Percentiles rank a stretch among this genome's conserved stretches.
These are phyloP conservation scores for Xerocomus brunneocitrinus DNA, from an alignment of 768 basidiomycete genomes.

Conservation along the genomic window DNA sequence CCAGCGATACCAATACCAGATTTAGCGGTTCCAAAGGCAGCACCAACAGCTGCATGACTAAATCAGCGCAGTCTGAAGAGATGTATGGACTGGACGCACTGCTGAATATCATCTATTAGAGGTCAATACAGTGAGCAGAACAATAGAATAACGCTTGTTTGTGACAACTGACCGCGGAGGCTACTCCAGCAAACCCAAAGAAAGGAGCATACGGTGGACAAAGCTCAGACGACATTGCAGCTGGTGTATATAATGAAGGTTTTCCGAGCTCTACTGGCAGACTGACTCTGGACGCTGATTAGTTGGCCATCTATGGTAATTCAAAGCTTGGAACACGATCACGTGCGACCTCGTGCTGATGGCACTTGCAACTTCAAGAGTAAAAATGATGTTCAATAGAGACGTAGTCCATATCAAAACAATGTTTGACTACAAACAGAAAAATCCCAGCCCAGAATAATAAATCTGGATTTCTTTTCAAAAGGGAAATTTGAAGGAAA, in stretches of 20 bases:
- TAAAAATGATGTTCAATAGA: too few relatives aligned
- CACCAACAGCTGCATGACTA: conserved; percentile 67
- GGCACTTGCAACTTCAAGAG: too few relatives aligned
- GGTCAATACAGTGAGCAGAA: conserved; percentile 11
- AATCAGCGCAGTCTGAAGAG: conserved; percentile 9
- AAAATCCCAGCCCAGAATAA: too few relatives aligned
- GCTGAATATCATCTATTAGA: conserved; percentile 92
- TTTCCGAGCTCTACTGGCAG: neutral
- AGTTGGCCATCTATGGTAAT: neutral
- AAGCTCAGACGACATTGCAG: conserved; percentile 44
- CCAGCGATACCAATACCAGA: conserved; percentile 97
- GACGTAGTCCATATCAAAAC: too few relatives aligned
- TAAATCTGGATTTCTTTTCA: neutral
- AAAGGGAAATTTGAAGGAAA: neutral
- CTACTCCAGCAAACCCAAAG: conserved; percentile 97
- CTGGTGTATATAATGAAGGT: neutral
- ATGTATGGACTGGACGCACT: conserved; percentile 54
- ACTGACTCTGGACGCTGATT: too few relatives aligned
- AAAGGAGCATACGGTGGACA: conserved; percentile 96
- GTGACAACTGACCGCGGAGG: conserved; percentile 69
- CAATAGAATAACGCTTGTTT: neutral
- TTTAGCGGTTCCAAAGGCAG: conserved; percentile 95
- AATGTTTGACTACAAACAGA: too few relatives aligned
- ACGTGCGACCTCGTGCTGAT: neutral
- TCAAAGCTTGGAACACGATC: neutral